These are phyloP conservation scores for Diaporthe humulicola DNA, from an alignment of 2,329 filamentous ascomycete species.

Conservation along the genomic window DNA sequence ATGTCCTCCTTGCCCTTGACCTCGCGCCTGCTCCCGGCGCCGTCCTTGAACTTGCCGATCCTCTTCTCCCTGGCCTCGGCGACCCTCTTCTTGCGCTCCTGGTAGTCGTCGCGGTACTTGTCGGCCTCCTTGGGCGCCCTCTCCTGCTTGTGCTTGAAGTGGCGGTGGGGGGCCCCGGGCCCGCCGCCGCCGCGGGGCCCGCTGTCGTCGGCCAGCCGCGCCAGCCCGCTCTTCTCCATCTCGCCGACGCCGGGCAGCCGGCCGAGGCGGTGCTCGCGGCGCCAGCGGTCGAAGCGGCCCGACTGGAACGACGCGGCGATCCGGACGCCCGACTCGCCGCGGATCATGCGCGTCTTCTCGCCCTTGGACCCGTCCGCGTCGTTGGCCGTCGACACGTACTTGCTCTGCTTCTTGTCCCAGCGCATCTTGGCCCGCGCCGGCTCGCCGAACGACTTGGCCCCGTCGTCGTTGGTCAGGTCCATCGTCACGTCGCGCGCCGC, in stretches of 20 bases:
- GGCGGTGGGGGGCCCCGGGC: slow-evolving; percentile 58
- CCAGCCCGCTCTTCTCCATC: slow-evolving; percentile 68
- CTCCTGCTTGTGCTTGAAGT: slow-evolving; percentile 89
- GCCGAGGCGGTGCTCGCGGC: slow-evolving; percentile 84
- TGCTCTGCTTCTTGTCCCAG: slow-evolving; percentile 97
- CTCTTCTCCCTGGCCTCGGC: slow-evolving; percentile 89
- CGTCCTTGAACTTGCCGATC: slow-evolving; percentile 79
- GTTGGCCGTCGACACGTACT: slow-evolving; percentile 92
- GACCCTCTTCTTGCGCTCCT: slow-evolving; percentile 90
- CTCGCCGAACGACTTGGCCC: slow-evolving; percentile 82
- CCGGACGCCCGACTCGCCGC: slow-evolving; percentile 93
- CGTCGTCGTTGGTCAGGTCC: slow-evolving; percentile 93
- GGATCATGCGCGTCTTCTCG: slow-evolving; percentile 72
- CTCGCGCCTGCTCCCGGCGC: slow-evolving; percentile 80
- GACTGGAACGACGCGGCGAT: slow-evolving; percentile 94
- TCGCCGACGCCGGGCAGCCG: slow-evolving; percentile 87
- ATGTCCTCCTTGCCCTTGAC: slow-evolving; percentile 88
- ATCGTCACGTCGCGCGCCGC: slow-evolving; percentile 90
- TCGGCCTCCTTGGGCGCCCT: slow-evolving; percentile 94
- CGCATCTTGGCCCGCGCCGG: slow-evolving; percentile 83
- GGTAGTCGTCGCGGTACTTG: slow-evolving; percentile 90
- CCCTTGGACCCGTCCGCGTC: slow-evolving; percentile 91
- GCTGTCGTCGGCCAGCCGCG: slow-evolving; percentile 43
- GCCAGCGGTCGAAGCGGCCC: slow-evolving; percentile 94
- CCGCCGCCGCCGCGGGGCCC: slow-evolving; percentile 47